Conservation (phyloP, 2,329 filamentous ascomycete genomes). For the Mycogone perniciosa region DNA sequence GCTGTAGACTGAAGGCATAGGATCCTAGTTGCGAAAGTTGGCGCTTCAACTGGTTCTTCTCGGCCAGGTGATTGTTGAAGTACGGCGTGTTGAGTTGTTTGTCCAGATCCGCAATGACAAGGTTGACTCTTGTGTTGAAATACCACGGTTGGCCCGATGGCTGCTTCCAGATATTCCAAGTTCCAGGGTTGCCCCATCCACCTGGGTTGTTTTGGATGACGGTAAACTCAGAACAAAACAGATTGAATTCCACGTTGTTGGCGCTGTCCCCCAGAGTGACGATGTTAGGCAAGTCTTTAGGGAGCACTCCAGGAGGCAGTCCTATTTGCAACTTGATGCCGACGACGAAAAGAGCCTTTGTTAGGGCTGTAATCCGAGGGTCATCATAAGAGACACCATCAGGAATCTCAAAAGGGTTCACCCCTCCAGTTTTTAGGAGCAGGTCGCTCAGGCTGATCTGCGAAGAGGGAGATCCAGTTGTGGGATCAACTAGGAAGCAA, state of each 20-base stretch:
- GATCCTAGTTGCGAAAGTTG: no score
- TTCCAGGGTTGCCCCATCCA: no score
- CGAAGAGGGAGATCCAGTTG: not conserved
- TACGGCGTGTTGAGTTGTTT: no score
- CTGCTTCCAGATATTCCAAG: not conserved
- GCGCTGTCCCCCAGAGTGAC: not conserved
- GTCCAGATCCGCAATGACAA: no score
- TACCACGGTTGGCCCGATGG: no score
- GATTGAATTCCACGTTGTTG: not conserved
- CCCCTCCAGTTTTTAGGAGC: not conserved
- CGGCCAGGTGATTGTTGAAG: no score
- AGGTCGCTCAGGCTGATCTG: not conserved
- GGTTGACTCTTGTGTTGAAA: no score
- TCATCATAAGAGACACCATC: not conserved
- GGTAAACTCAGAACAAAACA: constrained; percentile 3
- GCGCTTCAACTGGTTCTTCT: no score
- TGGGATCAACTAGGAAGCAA: not conserved
- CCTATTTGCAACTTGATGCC: not conserved
- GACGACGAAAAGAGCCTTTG: not conserved
- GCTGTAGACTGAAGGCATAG: constrained; percentile 4
- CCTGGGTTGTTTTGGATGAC: not conserved
- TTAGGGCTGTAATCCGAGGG: not conserved
- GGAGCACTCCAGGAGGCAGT: not conserved
- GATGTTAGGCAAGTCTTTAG: not conserved
- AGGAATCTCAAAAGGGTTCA: not conserved